phyloP scores from a whole-genome alignment of 768 basidiomycete species.

The Ramaria sp. region DNA sequence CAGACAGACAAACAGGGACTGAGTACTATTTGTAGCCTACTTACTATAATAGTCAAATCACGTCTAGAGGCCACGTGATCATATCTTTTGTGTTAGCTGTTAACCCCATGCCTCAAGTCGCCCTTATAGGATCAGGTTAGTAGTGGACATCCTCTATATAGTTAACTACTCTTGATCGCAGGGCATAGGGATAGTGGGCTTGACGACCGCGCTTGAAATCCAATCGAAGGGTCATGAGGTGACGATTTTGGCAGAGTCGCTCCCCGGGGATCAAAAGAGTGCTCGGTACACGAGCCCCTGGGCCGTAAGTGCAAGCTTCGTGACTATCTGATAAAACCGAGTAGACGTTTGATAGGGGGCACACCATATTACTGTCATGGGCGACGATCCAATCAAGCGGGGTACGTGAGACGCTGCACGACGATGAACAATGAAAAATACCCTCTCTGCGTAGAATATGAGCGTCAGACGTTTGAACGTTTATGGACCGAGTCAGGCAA shows the following conservation, averaged over 20 bases:
- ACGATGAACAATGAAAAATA: not conserved
- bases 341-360: constrained; percentile 45
- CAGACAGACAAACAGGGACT: not conserved
- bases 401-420: constrained; percentile 26
- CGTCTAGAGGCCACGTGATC: not conserved
- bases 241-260: constrained; percentile 56
- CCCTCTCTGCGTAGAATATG: not conserved
- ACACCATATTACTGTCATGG: constrained; percentile 58
- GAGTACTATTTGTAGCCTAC: not conserved
- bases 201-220: constrained; percentile 63
- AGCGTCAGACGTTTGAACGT: constrained; percentile 3
- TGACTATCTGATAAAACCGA: not conserved
- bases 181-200: constrained; percentile 57
- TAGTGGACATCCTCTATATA: not conserved
- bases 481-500: not conserved
- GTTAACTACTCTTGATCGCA: not conserved
- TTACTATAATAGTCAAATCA: too few relatives aligned
- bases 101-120: constrained; percentile 3
- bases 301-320: constrained; percentile 44
- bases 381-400: constrained; percentile 41
- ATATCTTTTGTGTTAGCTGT: too few relatives aligned
- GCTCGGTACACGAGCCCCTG: constrained; percentile 72
- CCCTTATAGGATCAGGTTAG: constrained; percentile 8
- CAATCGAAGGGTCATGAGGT: constrained; percentile 59
- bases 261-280: constrained; percentile 65